Evolutionary conservation across 176 grass and related monocot genomes (phyloP).

Genomic region (Elymus sibiricus): DNA sequence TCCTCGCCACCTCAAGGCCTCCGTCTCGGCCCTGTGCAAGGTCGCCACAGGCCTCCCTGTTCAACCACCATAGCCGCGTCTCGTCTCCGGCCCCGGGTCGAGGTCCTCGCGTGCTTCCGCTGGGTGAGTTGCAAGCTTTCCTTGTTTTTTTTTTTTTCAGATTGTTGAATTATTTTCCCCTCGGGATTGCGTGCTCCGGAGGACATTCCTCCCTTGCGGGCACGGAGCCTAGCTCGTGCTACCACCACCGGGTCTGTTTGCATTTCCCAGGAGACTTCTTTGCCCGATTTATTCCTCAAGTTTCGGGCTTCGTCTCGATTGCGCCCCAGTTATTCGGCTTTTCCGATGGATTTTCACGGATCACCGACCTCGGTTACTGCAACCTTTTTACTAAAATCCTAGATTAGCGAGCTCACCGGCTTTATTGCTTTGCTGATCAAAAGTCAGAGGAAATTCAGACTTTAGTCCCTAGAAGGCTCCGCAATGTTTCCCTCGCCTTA

Average conservation of each 20-base stretch:
- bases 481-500: constrained; percentile 19
- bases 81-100: neutral
- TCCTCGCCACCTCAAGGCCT: neutral
- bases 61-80: neutral
- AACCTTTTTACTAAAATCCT: neutral
- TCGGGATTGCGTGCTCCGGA: neutral
- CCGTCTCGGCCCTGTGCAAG: neutral
- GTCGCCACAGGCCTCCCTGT: neutral
- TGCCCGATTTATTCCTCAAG: neutral
- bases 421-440: neutral
- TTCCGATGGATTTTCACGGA: neutral
- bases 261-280: neutral
- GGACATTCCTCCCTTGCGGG: neutral
- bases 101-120: neutral
- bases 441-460: neutral
- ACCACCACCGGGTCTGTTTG: neutral
- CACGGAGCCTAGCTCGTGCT: no score
- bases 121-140: constrained; percentile 1
- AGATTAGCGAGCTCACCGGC: no score
- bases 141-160: neutral
- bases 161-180: neutral
- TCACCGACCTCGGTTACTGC: neutral
- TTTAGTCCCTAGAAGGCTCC: neutral
- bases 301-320: neutral
- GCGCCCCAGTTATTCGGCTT: neutral